Percentiles rank a stretch among this genome's conserved stretches.
phyloP scores from a whole-genome alignment of 768 basidiomycete genomes.

The Termitomyces sp. region DNA sequence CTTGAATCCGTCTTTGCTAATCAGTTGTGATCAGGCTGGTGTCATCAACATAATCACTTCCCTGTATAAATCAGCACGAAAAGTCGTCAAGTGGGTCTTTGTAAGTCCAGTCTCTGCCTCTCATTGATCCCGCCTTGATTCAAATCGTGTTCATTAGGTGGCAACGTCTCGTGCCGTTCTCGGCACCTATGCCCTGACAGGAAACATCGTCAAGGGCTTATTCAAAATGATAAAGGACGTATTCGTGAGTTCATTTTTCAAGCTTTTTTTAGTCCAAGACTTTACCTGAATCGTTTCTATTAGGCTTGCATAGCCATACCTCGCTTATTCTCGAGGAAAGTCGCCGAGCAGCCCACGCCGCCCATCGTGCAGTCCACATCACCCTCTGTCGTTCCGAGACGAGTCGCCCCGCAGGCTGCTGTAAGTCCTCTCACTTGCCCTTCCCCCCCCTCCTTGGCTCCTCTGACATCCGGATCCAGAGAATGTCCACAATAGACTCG shows the following conservation, averaged over 20 bases:
- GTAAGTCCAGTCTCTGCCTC: not conserved
- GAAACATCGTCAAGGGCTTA: not conserved
- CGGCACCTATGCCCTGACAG: too few species aligned
- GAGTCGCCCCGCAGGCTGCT: not conserved
- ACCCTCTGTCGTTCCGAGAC: not conserved
- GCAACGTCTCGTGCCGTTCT: not conserved
- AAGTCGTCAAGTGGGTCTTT: not conserved
- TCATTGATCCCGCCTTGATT: not conserved
- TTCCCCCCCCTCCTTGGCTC: not conserved
- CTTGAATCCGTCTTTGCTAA: too few species aligned
- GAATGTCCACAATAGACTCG: not conserved
- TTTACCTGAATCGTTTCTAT: not conserved
- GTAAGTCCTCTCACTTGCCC: not conserved
- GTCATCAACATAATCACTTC: not conserved
- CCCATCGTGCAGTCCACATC: too few species aligned
- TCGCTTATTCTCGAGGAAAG: not conserved
- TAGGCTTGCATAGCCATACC: not conserved
- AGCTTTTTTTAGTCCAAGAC: too few species aligned
- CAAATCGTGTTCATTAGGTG: not conserved
- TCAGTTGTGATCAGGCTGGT: not conserved
- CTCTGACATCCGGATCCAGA: not conserved
- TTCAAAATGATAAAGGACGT: not conserved
- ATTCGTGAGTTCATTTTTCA: not conserved
- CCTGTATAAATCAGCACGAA: not conserved
- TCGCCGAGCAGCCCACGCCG: not conserved